Conservation (phyloP, 2,329 filamentous ascomycete genomes). For the Diaporthe vaccinii region DNA sequence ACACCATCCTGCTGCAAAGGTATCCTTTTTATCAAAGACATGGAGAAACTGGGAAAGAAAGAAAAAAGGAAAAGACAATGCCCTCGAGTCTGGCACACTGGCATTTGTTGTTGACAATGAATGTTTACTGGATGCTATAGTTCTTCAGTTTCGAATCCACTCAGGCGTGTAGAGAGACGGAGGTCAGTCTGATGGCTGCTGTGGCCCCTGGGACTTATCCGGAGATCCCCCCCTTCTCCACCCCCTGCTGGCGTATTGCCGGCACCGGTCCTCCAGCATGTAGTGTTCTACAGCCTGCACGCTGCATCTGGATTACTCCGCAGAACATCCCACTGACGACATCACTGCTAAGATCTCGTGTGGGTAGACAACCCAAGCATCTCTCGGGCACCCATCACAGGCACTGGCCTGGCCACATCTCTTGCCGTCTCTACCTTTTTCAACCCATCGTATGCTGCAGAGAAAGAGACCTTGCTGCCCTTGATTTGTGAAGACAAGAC, state of each 20-base stretch:
- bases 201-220: slow-evolving; percentile 15
- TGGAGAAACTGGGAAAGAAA: background rate
- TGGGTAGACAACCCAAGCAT: slow-evolving; percentile 9
- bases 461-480: background rate
- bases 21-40: background rate
- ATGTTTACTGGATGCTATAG: background rate
- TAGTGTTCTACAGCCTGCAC: background rate
- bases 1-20: background rate
- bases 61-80: background rate
- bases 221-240: slow-evolving; percentile 12
- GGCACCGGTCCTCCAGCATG: slow-evolving; percentile 1
- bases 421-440: background rate
- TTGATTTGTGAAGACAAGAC: slow-evolving; percentile 25
- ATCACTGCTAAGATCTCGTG: slow-evolving; percentile 14
- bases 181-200: background rate
- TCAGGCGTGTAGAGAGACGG: background rate
- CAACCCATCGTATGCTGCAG: slow-evolving; percentile 12
- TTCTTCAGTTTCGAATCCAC: background rate
- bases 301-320: slow-evolving; percentile 26
- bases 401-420: background rate
- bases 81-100: background rate
- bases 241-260: slow-evolving; percentile 6
- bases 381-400: slow-evolving; percentile 29
- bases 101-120: background rate
- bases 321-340: slow-evolving; percentile 31